A percentile compares a stretch with the other conserved stretches of the same genome.
These are phyloP conservation scores for Yamadazyma friedrichii DNA, from an alignment of 1,139 yeast genomes.

Conservation along the genomic window DNA sequence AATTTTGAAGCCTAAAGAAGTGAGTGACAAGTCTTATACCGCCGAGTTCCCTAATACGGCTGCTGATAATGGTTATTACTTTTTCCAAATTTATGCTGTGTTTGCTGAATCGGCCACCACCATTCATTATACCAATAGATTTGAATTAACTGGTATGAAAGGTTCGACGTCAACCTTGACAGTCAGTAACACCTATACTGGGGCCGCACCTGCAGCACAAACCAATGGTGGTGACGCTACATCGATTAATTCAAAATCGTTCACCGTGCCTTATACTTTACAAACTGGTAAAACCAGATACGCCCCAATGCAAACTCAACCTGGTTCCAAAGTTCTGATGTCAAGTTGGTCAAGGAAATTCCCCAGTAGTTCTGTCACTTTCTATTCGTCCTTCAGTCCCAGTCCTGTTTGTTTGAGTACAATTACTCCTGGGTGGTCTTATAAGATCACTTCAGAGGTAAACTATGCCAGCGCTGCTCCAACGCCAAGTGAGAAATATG, in stretches of 20 bases:
- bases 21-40: slow-evolving; percentile 26
- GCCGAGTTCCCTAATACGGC: slow-evolving; percentile 40
- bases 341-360: slow-evolving; percentile 60
- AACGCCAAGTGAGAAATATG: slow-evolving; percentile 53
- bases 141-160: slow-evolving; percentile 65
- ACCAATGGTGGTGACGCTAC: slow-evolving; percentile 28
- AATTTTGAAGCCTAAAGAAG: slow-evolving; percentile 21
- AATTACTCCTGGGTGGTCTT: slow-evolving; percentile 80
- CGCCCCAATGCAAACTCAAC: slow-evolving; percentile 90
- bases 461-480: slow-evolving; percentile 72
- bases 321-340: slow-evolving; percentile 66
- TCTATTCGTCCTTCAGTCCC: slow-evolving; percentile 43
- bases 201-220: slow-evolving; percentile 28
- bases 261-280: slow-evolving; percentile 56
- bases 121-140: slow-evolving; percentile 72
- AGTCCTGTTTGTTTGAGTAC: slow-evolving; percentile 59
- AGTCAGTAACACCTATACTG: slow-evolving; percentile 25
- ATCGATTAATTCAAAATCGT: slow-evolving; percentile 30
- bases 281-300: slow-evolving; percentile 76
- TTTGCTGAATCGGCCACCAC: slow-evolving; percentile 48
- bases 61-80: slow-evolving; percentile 66
- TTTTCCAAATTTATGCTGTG: slow-evolving; percentile 58
- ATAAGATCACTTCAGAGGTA: slow-evolving; percentile 58
- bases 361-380: slow-evolving; percentile 68
- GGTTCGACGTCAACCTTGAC: slow-evolving; percentile 47